These are phyloP conservation scores for Buddleja alternifolia DNA, from an alignment of 257 asterid species.

Conservation along the genomic window DNA sequence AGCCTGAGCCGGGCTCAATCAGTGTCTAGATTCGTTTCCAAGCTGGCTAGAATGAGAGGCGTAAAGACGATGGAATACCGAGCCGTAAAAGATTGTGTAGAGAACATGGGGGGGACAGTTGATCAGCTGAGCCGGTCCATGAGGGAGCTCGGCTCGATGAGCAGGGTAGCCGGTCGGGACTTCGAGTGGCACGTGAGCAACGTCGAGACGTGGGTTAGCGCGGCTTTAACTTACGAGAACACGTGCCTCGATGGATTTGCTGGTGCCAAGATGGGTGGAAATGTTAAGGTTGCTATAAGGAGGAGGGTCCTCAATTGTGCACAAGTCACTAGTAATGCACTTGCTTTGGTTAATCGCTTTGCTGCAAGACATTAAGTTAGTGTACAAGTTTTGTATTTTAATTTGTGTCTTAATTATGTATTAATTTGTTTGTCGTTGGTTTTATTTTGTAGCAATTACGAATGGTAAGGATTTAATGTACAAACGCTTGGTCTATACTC, in stretches of 20 bases:
- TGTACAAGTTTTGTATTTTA: not conserved
- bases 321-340: slow-evolving; percentile 48
- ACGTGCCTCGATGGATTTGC: slow-evolving; percentile 49
- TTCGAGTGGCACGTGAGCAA: slow-evolving; percentile 32
- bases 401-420: too few relatives aligned
- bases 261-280: slow-evolving; percentile 28
- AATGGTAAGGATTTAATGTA: too few relatives aligned
- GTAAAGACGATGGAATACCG: slow-evolving; percentile 35
- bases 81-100: slow-evolving; percentile 39
- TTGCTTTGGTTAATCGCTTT: slow-evolving; percentile 43
- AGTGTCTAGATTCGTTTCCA: slow-evolving; percentile 36
- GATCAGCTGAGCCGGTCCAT: slow-evolving; percentile 39
- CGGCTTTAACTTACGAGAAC: slow-evolving; percentile 45
- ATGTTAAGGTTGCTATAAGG: slow-evolving; percentile 28
- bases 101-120: slow-evolving; percentile 39
- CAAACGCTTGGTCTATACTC: too few relatives aligned
- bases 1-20: slow-evolving; percentile 46
- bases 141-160: slow-evolving; percentile 23
- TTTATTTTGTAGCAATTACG: too few relatives aligned
- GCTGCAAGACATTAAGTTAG: slow-evolving; percentile 14
- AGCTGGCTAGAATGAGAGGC: slow-evolving; percentile 27
- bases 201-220: slow-evolving; percentile 53
- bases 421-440: too few relatives aligned
- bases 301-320: slow-evolving; percentile 36
- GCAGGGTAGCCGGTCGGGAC: not conserved